These are phyloP conservation scores for Parachlorella kessleri DNA, from an alignment of 139 green algal species.

Conservation along the genomic window DNA sequence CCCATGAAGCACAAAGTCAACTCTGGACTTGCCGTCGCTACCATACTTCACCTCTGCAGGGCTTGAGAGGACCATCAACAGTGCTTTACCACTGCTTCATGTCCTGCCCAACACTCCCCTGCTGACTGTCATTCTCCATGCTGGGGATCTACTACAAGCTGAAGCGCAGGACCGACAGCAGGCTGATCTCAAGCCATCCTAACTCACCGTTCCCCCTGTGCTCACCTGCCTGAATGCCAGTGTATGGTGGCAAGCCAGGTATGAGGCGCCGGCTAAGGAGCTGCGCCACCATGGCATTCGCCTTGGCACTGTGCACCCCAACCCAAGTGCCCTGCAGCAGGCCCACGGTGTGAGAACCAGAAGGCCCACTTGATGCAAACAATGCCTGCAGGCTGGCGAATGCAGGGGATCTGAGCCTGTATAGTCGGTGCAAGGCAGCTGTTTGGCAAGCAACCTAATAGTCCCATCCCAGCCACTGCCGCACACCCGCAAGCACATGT, in stretches of 20 bases:
- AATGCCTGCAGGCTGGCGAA: background rate
- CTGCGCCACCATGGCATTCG: constrained; percentile 59
- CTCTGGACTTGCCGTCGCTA: constrained; percentile 6
- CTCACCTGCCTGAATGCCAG: constrained; percentile 19
- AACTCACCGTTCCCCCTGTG: no score
- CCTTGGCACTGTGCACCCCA: constrained; percentile 60
- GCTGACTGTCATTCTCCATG: no score
- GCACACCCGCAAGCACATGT: no score
- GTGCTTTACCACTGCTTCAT: no score
- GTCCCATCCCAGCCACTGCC: background rate
- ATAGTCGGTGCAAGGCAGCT: no score
- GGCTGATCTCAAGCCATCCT: no score
- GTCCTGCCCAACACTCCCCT: no score
- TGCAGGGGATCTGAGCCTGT: no score
- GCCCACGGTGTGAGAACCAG: background rate
- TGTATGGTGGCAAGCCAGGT: constrained; percentile 40
- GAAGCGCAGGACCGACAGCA: no score
- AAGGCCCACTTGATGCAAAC: background rate
- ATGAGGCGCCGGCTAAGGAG: constrained; percentile 36
- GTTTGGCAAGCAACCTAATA: background rate
- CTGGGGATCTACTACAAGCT: no score
- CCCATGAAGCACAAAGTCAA: constrained; percentile 44
- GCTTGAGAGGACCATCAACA: no score
- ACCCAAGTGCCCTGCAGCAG: constrained; percentile 26
- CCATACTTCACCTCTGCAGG: constrained; percentile 54